Evolutionary conservation across 2,329 filamentous ascomycete genomes (phyloP).

Genomic region (Albifimbria verrucaria): DNA sequence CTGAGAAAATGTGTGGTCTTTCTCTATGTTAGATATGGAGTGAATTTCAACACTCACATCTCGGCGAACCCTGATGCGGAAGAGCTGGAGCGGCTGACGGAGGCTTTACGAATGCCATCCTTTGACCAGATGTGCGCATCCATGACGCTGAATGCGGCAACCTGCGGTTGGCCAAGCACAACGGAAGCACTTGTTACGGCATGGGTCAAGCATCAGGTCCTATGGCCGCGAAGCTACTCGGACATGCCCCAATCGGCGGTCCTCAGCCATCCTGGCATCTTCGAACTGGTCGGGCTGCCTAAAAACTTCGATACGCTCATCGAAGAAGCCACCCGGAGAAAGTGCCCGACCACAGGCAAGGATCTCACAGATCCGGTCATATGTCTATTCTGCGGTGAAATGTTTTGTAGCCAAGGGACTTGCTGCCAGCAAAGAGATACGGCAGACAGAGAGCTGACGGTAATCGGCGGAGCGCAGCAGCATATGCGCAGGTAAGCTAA

Average conservation of each 20-base stretch:
- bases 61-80: constrained; percentile 62
- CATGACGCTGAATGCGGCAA: constrained; percentile 42
- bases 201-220: constrained; percentile 69
- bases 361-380: constrained; percentile 88
- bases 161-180: constrained; percentile 47
- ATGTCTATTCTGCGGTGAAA: constrained; percentile 93
- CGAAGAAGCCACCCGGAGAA: constrained; percentile 80
- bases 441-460: constrained; percentile 35
- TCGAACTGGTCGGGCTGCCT: constrained; percentile 88
- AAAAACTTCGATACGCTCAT: constrained; percentile 90
- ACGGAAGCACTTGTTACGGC: constrained; percentile 50
- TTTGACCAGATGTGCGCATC: constrained; percentile 75
- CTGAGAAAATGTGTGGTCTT: constrained; percentile 81
- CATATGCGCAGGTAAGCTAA: constrained; percentile 76
- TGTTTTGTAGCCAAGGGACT: constrained; percentile 90
- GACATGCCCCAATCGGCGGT: constrained; percentile 40
- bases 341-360: constrained; percentile 86
- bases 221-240: constrained; percentile 29
- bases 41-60: constrained; percentile 76
- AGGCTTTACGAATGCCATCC: constrained; percentile 70
- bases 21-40: constrained; percentile 81
- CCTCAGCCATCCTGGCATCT: constrained; percentile 81
- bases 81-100: constrained; percentile 79
- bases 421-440: constrained; percentile 74
- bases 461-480: constrained; percentile 82